Evolutionary conservation across 169 alveolate species (phyloP).

Genomic region (Cryptosporidium xiaoi): DNA sequence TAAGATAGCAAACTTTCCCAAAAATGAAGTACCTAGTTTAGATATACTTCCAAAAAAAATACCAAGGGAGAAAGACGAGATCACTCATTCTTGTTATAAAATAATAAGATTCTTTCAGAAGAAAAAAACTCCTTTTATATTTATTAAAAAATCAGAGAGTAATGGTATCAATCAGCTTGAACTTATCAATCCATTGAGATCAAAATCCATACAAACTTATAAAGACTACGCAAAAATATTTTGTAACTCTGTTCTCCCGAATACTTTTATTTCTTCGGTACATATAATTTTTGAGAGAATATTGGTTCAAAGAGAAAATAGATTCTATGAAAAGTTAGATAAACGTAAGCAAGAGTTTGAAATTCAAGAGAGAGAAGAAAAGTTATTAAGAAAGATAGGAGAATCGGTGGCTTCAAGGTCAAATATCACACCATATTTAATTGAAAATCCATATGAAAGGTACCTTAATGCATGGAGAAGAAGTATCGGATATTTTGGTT

Average conservation of each 20-base stretch:
- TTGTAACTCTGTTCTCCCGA: constrained; percentile 30
- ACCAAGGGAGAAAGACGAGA: constrained; percentile 31
- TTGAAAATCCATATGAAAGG: constrained; percentile 43
- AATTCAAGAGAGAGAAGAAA: constrained; percentile 25
- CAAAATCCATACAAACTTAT: not conserved
- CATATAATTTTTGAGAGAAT: constrained; percentile 20
- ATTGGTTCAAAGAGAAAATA: constrained; percentile 23
- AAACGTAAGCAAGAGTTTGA: constrained; percentile 26
- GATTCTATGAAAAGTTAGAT: constrained; percentile 14
- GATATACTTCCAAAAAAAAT: constrained; percentile 40
- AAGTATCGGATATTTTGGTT: constrained; percentile 61
- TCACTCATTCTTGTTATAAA: constrained; percentile 41
- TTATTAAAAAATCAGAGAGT: not conserved
- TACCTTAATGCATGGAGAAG: constrained; percentile 70
- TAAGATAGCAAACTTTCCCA: constrained; percentile 48
- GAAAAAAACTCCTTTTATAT: constrained; percentile 33
- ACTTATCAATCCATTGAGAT: constrained; percentile 10
- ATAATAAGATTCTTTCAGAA: constrained; percentile 55
- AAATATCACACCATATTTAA: constrained; percentile 41
- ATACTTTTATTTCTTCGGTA: constrained; percentile 7
- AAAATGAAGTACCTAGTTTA: constrained; percentile 10
- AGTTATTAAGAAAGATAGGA: constrained; percentile 1
- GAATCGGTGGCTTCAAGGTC: constrained; percentile 18
- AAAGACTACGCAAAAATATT: constrained; percentile 23
- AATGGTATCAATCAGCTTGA: not conserved